These are phyloP conservation scores for Mortierella sp. DNA, from an alignment of 371 early-diverging fungal species.

Conservation along the genomic window DNA sequence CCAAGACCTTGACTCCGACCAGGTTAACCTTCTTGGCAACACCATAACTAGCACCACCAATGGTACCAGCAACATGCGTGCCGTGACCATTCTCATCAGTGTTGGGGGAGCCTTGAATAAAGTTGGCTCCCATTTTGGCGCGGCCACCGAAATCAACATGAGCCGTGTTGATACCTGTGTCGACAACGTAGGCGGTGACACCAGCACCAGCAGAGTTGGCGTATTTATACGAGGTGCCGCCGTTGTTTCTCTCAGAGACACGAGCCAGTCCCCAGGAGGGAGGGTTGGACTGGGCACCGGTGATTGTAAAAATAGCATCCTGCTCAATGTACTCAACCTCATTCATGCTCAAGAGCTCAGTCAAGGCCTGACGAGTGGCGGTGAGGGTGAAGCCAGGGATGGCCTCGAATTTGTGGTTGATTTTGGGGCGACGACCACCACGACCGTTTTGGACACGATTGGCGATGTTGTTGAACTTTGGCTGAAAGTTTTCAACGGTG, in stretches of 20 bases:
- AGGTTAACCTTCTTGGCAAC: constrained; percentile 90
- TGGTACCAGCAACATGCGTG: constrained; percentile 86
- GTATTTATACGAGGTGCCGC: constrained; percentile 55
- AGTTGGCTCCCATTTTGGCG: constrained; percentile 77
- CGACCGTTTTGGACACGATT: constrained; percentile 28
- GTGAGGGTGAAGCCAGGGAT: constrained; percentile 20
- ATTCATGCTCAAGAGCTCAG: constrained; percentile 20
- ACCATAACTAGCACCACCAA: constrained; percentile 82
- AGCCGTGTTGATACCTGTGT: constrained; percentile 76
- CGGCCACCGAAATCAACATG: constrained; percentile 89
- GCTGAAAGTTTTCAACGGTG: constrained; percentile 14
- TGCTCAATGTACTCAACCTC: constrained; percentile 66
- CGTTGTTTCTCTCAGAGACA: constrained; percentile 56
- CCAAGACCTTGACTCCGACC: constrained; percentile 88
- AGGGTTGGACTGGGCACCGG: constrained; percentile 43
- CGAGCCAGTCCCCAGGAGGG: constrained; percentile 73
- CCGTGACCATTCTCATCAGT: constrained; percentile 63
- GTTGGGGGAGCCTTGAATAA: constrained; percentile 53
- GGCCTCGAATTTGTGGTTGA: constrained; percentile 20
- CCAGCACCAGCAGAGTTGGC: constrained; percentile 67
- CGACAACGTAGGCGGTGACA: constrained; percentile 76
- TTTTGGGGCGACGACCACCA: constrained; percentile 17
- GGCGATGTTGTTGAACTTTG: constrained; percentile 31
- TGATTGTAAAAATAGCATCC: constrained; percentile 57
- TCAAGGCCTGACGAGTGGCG: constrained; percentile 3